phyloP scores from a whole-genome alignment of 768 basidiomycete genomes.

The Amanita exitialis region DNA sequence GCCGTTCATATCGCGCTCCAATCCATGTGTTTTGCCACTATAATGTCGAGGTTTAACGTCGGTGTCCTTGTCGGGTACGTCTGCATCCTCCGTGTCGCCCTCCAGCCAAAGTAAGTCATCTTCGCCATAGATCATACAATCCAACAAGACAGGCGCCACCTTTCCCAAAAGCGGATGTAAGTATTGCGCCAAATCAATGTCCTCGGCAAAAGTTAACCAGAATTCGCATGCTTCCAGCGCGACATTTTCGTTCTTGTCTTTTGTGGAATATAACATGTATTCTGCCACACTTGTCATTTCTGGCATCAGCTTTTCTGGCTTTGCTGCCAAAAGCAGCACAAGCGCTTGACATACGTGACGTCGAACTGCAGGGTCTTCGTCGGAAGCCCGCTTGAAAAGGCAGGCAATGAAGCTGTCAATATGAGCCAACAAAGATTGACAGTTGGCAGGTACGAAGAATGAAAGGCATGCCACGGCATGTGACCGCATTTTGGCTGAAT shows the following conservation, averaged over 20 bases:
- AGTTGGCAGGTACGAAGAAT: constrained; percentile 82
- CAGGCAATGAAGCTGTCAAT: constrained; percentile 91
- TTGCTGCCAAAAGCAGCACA: constrained; percentile 83
- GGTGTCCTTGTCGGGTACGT: constrained; percentile 84
- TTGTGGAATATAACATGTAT: constrained; percentile 98
- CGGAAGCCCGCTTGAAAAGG: constrained; percentile 91
- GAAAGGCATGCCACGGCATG: constrained; percentile 93
- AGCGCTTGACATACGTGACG: constrained; percentile 94
- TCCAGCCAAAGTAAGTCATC: constrained; percentile 94
- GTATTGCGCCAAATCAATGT: constrained; percentile 75
- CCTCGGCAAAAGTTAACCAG: constrained; percentile 98
- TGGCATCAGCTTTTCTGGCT: constrained; percentile 94
- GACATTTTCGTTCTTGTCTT: constrained; percentile 94
- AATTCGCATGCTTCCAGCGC: constrained; percentile 99
- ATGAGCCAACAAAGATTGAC: constrained; percentile 81
- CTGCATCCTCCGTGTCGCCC: constrained; percentile 80
- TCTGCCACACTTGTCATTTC: constrained; percentile 94
- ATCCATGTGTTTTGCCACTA: constrained; percentile 73
- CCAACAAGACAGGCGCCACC: constrained; percentile 89
- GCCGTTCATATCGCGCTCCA: constrained; percentile 58
- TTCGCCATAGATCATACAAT: constrained; percentile 96
- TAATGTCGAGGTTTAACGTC: constrained; percentile 98
- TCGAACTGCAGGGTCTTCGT: constrained; percentile 89
- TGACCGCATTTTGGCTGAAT: constrained; percentile 80
- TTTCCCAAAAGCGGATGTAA: constrained; percentile 82